Percentiles rank a stretch among this genome's conserved stretches.
Conservation (phyloP, 108 stramenopile genomes). For the Ochromonas danica region DNA sequence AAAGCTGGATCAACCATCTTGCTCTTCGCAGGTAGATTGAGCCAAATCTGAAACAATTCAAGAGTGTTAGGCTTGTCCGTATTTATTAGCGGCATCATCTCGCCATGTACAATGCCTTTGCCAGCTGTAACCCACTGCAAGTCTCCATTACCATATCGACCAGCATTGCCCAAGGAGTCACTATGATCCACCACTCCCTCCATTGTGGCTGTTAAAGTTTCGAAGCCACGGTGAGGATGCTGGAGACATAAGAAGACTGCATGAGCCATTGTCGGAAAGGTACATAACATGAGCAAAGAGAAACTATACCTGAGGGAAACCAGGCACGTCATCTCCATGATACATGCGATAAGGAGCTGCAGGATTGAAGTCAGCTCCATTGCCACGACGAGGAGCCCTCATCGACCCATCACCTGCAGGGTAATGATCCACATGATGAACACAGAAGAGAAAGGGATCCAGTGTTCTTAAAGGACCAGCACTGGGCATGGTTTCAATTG, state of each 20-base stretch:
- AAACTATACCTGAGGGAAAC: constrained; percentile 39
- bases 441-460: constrained; percentile 74
- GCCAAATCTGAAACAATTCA: constrained; percentile 65
- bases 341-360: constrained; percentile 41
- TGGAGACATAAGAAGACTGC: neutral
- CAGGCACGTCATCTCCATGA: constrained; percentile 39
- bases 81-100: constrained; percentile 70
- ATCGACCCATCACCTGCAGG: constrained; percentile 54
- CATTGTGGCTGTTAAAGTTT: constrained; percentile 84
- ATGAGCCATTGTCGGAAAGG: neutral
- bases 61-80: constrained; percentile 57
- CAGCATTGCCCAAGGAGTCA: constrained; percentile 70
- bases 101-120: constrained; percentile 81
- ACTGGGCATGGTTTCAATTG: too few relatives aligned
- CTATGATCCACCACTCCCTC: constrained; percentile 82
- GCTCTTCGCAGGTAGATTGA: constrained; percentile 70
- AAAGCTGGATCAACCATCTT: constrained; percentile 81
- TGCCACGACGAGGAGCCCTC: constrained; percentile 37
- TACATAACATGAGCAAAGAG: neutral
- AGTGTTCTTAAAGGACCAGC: constrained; percentile 70
- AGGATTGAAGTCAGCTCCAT: constrained; percentile 45
- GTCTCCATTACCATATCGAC: constrained; percentile 56
- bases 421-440: constrained; percentile 74
- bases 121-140: constrained; percentile 96
- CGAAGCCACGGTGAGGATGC: constrained; percentile 84